Base-by-base conservation (phyloP, 1,139 yeast genomes). In the Yamadazyma triangularis region DNA sequence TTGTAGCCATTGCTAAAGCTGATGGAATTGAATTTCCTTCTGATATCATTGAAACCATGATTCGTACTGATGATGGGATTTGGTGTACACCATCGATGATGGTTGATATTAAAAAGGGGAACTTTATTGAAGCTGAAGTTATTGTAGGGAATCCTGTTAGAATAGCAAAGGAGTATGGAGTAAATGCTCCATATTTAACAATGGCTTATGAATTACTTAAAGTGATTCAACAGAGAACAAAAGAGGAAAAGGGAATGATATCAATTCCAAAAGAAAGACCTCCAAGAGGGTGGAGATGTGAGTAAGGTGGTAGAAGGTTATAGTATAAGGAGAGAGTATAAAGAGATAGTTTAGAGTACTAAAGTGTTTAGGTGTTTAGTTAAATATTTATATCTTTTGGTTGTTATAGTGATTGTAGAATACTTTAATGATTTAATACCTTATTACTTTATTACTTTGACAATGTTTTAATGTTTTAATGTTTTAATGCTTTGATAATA, bases 51-150 rank as follows among this genome's bases (percentile, higher is more conserved):
- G 40, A 16, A 40, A 48, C 25, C 55, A 53, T 35, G 46, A n/a
- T n/a, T n/a, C n/a, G n/a, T n/a, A n/a, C n/a, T n/a, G n/a, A n/a
- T n/a, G n/a, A n/a, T n/a, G n/a, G n/a, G n/a, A n/a, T n/a, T n/a
- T n/a, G n/a, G n/a, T n/a, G n/a, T n/a, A n/a, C 44, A 28, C 67
- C 67, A 2, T 58, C 64, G 9, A 61, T 61, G 68, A 47, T 59
- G 35, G 64, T 61, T 8, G 68, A 60, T 38, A 42, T 47, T 9
- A 41, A 58, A 27, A 51, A 58, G 24, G 44, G 47, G 8, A 52
- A 62, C 29, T 48, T 47, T 18, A 53, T 59, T 30, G 68, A 61
- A 35, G 46, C 58, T 30, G 64, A 61, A 31, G 50, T 51, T 23
- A 56, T 56, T 21, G 41, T 55, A 34, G 60, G 58, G 4, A 56